Percentiles rank a stretch among this genome's conserved stretches.
phyloP scores from a whole-genome alignment of 176 grass and related monocot species.

The Areca catechu region DNA sequence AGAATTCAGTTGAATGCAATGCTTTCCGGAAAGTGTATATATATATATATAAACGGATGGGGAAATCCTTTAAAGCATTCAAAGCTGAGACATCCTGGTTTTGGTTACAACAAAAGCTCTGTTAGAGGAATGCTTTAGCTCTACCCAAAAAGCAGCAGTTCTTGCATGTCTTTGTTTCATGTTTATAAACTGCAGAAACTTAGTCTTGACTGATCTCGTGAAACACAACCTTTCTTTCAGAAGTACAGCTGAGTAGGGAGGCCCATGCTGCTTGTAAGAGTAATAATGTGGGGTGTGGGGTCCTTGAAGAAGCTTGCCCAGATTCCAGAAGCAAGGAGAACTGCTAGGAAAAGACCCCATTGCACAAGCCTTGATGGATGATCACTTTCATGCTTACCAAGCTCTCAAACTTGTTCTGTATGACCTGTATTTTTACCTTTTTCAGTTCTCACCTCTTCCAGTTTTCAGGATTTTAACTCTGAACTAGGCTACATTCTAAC shows the following conservation, averaged over 20 bases:
- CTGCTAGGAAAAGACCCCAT: neutral
- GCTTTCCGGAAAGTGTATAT: no score
- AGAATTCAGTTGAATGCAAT: no score
- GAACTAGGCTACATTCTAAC: no score
- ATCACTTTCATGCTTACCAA: neutral
- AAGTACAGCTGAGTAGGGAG: neutral
- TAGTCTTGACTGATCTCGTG: neutral
- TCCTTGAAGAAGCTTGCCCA: neutral
- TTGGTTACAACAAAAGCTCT: no score
- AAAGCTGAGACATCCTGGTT: no score
- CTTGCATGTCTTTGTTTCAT: neutral
- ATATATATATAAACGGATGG: no score
- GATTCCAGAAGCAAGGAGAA: neutral
- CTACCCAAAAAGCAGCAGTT: neutral
- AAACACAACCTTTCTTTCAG: neutral
- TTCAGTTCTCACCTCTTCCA: no score
- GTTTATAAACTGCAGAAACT: constrained; percentile 3
- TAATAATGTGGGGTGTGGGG: neutral
- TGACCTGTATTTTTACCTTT: no score
- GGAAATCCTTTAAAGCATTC: no score
- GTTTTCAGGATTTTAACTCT: no score
- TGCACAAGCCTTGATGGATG: neutral
- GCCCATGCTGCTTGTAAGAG: neutral
- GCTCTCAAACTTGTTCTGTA: no score
- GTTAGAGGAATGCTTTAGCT: no score